Evolutionary conservation across 2,329 filamentous ascomycete species (phyloP).

Genomic region (Talaromyces sp.): DNA sequence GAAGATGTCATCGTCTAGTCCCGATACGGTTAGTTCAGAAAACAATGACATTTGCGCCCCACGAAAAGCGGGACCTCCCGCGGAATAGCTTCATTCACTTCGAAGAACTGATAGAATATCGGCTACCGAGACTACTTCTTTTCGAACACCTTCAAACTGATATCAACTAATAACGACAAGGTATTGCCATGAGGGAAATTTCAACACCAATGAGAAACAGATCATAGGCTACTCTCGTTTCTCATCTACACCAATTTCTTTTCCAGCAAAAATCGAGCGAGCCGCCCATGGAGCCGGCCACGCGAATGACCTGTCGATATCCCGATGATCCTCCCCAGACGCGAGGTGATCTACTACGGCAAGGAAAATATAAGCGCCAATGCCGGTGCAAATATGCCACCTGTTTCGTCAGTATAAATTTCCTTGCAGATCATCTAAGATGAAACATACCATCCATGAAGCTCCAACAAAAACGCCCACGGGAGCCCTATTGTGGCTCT

Average conservation of each 20-base stretch:
- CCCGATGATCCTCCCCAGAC: constrained; percentile 33
- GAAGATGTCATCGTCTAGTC: constrained; percentile 5
- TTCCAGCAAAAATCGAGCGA: not conserved
- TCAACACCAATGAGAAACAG: too few relatives aligned
- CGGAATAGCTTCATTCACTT: not conserved
- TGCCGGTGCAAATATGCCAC: constrained; percentile 47
- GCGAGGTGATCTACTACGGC: constrained; percentile 41
- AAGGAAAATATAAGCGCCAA: constrained; percentile 45
- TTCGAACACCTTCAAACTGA: too few relatives aligned
- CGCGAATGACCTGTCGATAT: constrained; percentile 31
- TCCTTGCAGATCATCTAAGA: not conserved
- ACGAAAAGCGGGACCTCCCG: constrained; percentile 4
- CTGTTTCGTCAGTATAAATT: constrained; percentile 25
- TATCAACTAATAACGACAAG: too few relatives aligned
- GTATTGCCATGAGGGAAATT: too few relatives aligned
- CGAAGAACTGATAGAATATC: too few relatives aligned
- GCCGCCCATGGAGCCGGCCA: constrained; percentile 31
- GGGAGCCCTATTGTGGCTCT: constrained; percentile 38
- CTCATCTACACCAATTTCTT: not conserved
- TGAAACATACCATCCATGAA: constrained; percentile 44
- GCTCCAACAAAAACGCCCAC: constrained; percentile 40
- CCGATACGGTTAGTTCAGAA: not conserved
- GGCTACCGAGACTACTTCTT: too few relatives aligned
- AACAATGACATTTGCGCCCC: constrained; percentile 5
- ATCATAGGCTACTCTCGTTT: not conserved